These are phyloP conservation scores for Ottelia alismoides DNA, from an alignment of 106 monocot species.

Conservation along the genomic window DNA sequence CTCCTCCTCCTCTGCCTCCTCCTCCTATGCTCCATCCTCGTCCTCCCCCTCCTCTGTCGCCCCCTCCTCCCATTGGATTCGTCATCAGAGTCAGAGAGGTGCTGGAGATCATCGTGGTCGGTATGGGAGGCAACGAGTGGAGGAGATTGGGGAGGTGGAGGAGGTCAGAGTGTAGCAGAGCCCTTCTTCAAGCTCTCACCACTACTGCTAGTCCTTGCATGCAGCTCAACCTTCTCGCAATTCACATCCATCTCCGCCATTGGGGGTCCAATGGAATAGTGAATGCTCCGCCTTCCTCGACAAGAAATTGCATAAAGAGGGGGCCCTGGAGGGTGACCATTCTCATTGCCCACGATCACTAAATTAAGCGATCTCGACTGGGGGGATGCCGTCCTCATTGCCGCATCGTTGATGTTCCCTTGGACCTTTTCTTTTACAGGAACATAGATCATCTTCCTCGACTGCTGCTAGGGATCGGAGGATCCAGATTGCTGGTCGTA, in stretches of 20 bases:
- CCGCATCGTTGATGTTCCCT: conserved; percentile 17
- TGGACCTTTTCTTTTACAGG: conserved; percentile 49
- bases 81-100: too few species aligned
- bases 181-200: too few species aligned
- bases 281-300: conserved; percentile 83
- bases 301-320: conserved; percentile 60
- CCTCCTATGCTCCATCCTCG: too few species aligned
- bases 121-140: too few species aligned
- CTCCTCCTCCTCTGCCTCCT: too few species aligned
- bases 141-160: too few species aligned
- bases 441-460: conserved; percentile 74
- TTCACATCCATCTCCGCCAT: conserved; percentile 83
- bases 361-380: conserved; percentile 39
- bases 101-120: too few species aligned
- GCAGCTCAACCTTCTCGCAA: conserved; percentile 16
- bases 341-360: conserved; percentile 31
- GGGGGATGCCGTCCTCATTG: conserved; percentile 27
- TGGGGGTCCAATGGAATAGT: conserved; percentile 56
- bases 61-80: too few species aligned
- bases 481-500: conserved; percentile 16
- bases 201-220: too few species aligned
- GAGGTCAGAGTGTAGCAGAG: too few species aligned
- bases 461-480: conserved; percentile 12
- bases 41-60: too few species aligned
- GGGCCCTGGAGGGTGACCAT: conserved; percentile 15